Conservation (phyloP, 257 asterid species). For the Knoxia roxburghii region DNA sequence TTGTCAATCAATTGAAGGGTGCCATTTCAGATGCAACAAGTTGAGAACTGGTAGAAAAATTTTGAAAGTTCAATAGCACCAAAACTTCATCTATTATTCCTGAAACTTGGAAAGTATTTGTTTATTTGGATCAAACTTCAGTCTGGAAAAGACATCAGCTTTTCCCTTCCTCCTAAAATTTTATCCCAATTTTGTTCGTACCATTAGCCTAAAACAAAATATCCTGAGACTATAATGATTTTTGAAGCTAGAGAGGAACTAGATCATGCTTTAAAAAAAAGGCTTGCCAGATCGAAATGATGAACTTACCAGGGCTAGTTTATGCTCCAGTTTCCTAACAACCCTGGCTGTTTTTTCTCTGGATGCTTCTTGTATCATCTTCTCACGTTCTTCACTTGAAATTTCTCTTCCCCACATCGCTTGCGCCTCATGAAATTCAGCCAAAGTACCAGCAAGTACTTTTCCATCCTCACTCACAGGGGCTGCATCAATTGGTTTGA, state of each 20-base stretch:
- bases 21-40: not conserved
- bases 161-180: not conserved
- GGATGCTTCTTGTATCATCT: constrained; percentile 70
- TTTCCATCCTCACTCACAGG: constrained; percentile 39
- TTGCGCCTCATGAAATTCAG: constrained; percentile 93
- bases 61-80: not conserved
- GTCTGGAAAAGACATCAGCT: not conserved
- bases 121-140: not conserved
- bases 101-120: not conserved
- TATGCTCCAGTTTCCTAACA: constrained; percentile 79
- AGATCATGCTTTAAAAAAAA: not conserved
- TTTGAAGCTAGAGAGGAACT: not conserved
- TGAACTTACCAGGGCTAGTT: constrained; percentile 70
- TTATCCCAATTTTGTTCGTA: not conserved
- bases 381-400: constrained; percentile 69
- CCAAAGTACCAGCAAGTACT: constrained; percentile 78
- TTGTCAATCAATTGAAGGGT: not conserved
- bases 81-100: not conserved
- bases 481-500: constrained; percentile 27
- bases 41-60: not conserved
- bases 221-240: not conserved
- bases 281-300: constrained; percentile 8
- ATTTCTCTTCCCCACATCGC: constrained; percentile 76
- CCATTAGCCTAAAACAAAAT: not conserved
- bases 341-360: constrained; percentile 59